phyloP scores from a whole-genome alignment of 1,284 basidiomycete species.

The Ceraceosorus bombacis region DNA sequence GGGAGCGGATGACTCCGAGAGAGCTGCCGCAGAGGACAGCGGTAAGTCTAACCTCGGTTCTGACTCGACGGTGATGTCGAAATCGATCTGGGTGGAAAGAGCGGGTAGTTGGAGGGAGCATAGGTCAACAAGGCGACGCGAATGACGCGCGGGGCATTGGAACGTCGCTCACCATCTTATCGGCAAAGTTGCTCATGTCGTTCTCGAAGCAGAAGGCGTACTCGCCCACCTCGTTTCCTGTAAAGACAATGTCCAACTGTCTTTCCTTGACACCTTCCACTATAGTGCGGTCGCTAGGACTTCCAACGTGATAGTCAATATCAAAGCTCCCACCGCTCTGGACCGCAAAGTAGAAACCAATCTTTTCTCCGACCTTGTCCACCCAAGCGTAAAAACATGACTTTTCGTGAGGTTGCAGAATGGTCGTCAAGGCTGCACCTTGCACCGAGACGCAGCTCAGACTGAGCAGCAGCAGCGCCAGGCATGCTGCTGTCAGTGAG shows the following conservation, averaged over 20 bases:
- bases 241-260: slow-evolving; percentile 94
- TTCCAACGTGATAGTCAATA: slow-evolving; percentile 86
- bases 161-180: slow-evolving; percentile 32
- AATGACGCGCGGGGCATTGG: neutral
- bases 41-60: slow-evolving; percentile 44
- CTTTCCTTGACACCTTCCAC: slow-evolving; percentile 79
- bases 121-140: neutral
- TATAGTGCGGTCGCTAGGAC: slow-evolving; percentile 76
- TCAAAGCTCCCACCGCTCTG: slow-evolving; percentile 97
- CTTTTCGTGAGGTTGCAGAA: slow-evolving; percentile 74
- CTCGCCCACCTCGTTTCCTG: slow-evolving; percentile 86
- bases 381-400: slow-evolving; percentile 93
- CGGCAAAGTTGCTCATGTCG: slow-evolving; percentile 52
- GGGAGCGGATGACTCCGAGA: slow-evolving; percentile 42
- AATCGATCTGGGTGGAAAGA: slow-evolving; percentile 27
- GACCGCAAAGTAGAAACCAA: slow-evolving; percentile 66
- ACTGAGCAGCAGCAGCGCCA: neutral
- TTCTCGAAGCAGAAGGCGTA: slow-evolving; percentile 99
- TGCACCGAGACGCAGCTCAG: neutral
- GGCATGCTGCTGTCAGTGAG: neutral
- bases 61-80: slow-evolving; percentile 48
- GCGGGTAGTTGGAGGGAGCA: neutral
- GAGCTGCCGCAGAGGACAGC: slow-evolving; percentile 25
- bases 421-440: slow-evolving; percentile 73
- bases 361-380: slow-evolving; percentile 86